Percentiles rank a stretch among this genome's conserved stretches.
Conservation (phyloP, 106 monocot species). For the Dioscorea alata region DNA sequence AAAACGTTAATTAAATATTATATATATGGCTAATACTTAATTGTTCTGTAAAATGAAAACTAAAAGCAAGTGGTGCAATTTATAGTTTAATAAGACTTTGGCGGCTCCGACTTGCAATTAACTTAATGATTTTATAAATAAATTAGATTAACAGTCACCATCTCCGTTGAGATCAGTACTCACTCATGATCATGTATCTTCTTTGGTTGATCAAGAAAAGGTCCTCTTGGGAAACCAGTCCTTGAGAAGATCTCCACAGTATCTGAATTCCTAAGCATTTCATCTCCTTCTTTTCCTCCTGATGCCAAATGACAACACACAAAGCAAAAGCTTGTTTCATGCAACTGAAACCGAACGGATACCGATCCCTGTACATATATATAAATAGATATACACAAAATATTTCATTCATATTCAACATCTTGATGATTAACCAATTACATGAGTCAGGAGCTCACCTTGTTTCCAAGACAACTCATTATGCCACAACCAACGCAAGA, state of each 20-base stretch:
- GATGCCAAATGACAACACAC: slow-evolving; percentile 86
- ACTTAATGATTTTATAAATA: neutral
- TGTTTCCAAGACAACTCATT: slow-evolving; percentile 79
- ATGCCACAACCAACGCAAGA: slow-evolving; percentile 72
- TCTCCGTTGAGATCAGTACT: slow-evolving; percentile 9
- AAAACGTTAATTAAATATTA: too few species aligned
- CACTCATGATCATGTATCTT: slow-evolving; percentile 70
- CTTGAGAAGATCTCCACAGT: slow-evolving; percentile 47
- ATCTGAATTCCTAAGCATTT: slow-evolving; percentile 51
- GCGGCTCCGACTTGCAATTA: neutral
- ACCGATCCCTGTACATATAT: slow-evolving; percentile 53
- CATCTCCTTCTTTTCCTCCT: slow-evolving; percentile 62
- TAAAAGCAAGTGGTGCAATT: neutral
- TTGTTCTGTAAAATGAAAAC: too few species aligned
- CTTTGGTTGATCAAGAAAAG: slow-evolving; percentile 26
- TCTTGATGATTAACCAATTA: neutral
- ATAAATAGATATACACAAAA: too few species aligned
- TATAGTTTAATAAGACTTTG: neutral
- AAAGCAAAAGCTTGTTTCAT: slow-evolving; percentile 76
- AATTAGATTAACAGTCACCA: neutral
- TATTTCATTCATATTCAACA: neutral
- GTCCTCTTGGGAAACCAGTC: slow-evolving; percentile 36
- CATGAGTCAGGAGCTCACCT: slow-evolving; percentile 23
- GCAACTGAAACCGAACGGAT: slow-evolving; percentile 55
- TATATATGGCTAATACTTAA: too few species aligned